phyloP scores from a whole-genome alignment of 805 yeast species.

The Nakazawaea ishiwadae region DNA sequence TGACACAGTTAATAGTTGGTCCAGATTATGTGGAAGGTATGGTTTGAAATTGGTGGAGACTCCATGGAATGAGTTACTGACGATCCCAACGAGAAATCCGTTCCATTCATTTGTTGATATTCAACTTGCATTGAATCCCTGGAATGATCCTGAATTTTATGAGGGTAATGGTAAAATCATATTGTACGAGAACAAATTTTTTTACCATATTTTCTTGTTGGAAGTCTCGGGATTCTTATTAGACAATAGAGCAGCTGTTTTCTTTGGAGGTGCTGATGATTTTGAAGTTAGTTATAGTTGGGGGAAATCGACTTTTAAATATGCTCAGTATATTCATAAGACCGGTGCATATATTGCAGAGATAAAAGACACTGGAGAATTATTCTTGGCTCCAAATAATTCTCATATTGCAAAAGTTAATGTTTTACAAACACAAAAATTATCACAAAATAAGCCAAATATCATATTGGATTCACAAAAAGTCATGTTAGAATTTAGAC shows the following conservation, averaged over 20 bases:
- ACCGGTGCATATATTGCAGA: constrained; percentile 91
- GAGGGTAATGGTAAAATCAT: constrained; percentile 29
- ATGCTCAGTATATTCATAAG: constrained; percentile 84
- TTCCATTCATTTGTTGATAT: constrained; percentile 82
- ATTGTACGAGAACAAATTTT: constrained; percentile 50
- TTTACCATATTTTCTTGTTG: constrained; percentile 73
- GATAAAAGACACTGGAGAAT: constrained; percentile 69
- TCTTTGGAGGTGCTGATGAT: constrained; percentile 43
- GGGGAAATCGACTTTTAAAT: constrained; percentile 82
- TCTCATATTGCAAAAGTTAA: constrained; percentile 73
- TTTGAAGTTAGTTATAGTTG: constrained; percentile 74
- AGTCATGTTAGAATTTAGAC: constrained; percentile 65
- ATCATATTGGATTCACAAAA: constrained; percentile 61
- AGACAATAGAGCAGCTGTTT: constrained; percentile 73
- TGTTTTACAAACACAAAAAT: constrained; percentile 24
- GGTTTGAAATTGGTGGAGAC: constrained; percentile 81
- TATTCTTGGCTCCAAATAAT: constrained; percentile 84
- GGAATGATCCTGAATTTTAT: constrained; percentile 53
- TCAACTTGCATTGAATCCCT: constrained; percentile 64
- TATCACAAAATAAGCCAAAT: constrained; percentile 7
- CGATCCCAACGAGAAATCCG: constrained; percentile 73
- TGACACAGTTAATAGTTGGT: constrained; percentile 71
- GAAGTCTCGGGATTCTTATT: constrained; percentile 68
- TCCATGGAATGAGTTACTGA: constrained; percentile 85
- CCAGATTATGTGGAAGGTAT: constrained; percentile 78